Evolutionary conservation across 441 rosid genomes (phyloP).

Genomic region (Theobroma grandiflorum): DNA sequence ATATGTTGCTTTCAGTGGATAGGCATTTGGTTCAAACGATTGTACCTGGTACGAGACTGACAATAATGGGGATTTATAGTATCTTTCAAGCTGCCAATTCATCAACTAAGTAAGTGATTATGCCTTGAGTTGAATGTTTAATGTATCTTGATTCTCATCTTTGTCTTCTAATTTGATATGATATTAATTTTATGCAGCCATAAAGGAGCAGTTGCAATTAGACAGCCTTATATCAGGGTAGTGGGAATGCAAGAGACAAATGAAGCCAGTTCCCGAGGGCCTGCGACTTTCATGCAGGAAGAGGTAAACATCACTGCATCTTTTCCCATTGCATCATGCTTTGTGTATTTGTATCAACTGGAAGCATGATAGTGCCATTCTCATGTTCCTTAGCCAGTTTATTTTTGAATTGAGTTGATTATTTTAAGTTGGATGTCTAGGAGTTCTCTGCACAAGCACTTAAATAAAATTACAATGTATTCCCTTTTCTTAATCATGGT

Average conservation of each 20-base stretch:
- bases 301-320: conserved; percentile 59
- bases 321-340: neutral
- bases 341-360: neutral
- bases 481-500: neutral
- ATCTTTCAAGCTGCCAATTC: conserved; percentile 88
- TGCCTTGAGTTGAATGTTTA: conserved; percentile 7
- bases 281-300: conserved; percentile 74
- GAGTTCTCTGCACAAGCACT: neutral
- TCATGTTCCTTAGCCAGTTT: neutral
- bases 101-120: conserved; percentile 62
- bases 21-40: conserved; percentile 89
- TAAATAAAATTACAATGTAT: neutral
- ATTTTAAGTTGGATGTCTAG: neutral
- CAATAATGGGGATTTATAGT: conserved; percentile 92
- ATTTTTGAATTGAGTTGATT: conserved; percentile 7
- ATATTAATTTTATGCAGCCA: conserved; percentile 52
- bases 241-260: conserved; percentile 87
- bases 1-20: conserved; percentile 93
- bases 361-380: neutral
- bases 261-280: conserved; percentile 83
- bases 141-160: conserved; percentile 1
- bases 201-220: conserved; percentile 92
- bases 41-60: conserved; percentile 95
- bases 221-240: conserved; percentile 95
- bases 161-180: conserved; percentile 19